phyloP scores from a whole-genome alignment of 2,329 filamentous ascomycete genomes.

The Colletotrichum siamense region DNA sequence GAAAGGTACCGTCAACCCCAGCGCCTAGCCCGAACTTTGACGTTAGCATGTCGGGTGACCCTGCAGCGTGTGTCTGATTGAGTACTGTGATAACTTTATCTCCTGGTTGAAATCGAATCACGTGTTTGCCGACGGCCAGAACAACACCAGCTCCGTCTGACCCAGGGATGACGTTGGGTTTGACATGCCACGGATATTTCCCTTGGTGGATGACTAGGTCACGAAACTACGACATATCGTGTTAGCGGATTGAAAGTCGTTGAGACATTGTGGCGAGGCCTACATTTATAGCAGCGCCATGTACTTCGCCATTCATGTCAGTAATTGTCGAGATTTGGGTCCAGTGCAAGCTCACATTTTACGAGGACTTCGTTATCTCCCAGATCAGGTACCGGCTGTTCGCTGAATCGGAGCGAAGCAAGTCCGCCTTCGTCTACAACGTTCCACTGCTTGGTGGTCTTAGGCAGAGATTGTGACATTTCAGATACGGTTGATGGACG shows the following conservation, averaged over 20 bases:
- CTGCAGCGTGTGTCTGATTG: slow-evolving; percentile 35
- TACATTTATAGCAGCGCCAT: slow-evolving; percentile 10
- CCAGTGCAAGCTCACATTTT: neutral
- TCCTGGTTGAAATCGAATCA: slow-evolving; percentile 53
- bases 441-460: slow-evolving; percentile 4
- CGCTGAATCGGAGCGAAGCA: neutral
- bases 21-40: slow-evolving; percentile 41
- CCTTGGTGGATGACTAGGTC: slow-evolving; percentile 33
- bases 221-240: neutral
- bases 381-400: neutral
- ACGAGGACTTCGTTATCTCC: slow-evolving; percentile 19
- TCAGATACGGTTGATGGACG: neutral
- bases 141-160: slow-evolving; percentile 60
- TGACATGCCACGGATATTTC: slow-evolving; percentile 29
- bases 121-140: slow-evolving; percentile 50
- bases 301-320: slow-evolving; percentile 44
- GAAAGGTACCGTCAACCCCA: slow-evolving; percentile 34
- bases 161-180: slow-evolving; percentile 29
- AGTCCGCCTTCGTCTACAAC: neutral
- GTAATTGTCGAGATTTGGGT: slow-evolving; percentile 47
- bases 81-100: slow-evolving; percentile 51
- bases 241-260: neutral
- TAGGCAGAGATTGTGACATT: neutral
- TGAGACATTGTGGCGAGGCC: neutral
- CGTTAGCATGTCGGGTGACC: slow-evolving; percentile 38